Conservation (phyloP, 352 stramenopile genomes). For the Phytophthora pini region DNA sequence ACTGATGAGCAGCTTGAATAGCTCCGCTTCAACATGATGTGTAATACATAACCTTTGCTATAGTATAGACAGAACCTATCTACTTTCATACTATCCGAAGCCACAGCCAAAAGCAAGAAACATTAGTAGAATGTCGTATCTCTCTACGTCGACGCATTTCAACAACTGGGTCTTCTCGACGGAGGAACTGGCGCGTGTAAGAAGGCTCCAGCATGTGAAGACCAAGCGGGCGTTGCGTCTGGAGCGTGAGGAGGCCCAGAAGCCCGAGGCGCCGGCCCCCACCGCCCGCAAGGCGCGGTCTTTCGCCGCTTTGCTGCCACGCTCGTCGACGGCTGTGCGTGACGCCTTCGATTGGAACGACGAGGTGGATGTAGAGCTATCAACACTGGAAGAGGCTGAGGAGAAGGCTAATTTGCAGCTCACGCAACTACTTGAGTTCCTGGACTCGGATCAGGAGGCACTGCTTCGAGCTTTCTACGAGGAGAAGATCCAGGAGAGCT, state of each 20-base stretch:
- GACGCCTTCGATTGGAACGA: slow-evolving; percentile 86
- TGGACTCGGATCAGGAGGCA: slow-evolving; percentile 67
- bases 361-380: slow-evolving; percentile 56
- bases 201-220: slow-evolving; percentile 73
- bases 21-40: slow-evolving; percentile 25
- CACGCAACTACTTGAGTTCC: slow-evolving; percentile 61
- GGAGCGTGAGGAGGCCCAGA: slow-evolving; percentile 58
- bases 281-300: slow-evolving; percentile 71
- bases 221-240: slow-evolving; percentile 61
- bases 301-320: slow-evolving; percentile 78
- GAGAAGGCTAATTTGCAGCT: slow-evolving; percentile 60
- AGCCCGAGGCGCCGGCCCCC: slow-evolving; percentile 26
- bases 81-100: slow-evolving; percentile 7
- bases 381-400: slow-evolving; percentile 51
- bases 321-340: slow-evolving; percentile 60
- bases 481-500: slow-evolving; percentile 85
- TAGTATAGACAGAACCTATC: slow-evolving; percentile 5
- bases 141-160: slow-evolving; percentile 86
- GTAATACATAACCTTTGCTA: not conserved
- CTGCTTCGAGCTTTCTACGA: slow-evolving; percentile 80
- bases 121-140: slow-evolving; percentile 69
- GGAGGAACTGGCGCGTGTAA: slow-evolving; percentile 65
- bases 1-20: slow-evolving; percentile 9
- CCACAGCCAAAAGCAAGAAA: not conserved
- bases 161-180: slow-evolving; percentile 89